Evolutionary conservation across 23 red algal species (phyloP).

Genomic region (Agarophyton chilense): DNA sequence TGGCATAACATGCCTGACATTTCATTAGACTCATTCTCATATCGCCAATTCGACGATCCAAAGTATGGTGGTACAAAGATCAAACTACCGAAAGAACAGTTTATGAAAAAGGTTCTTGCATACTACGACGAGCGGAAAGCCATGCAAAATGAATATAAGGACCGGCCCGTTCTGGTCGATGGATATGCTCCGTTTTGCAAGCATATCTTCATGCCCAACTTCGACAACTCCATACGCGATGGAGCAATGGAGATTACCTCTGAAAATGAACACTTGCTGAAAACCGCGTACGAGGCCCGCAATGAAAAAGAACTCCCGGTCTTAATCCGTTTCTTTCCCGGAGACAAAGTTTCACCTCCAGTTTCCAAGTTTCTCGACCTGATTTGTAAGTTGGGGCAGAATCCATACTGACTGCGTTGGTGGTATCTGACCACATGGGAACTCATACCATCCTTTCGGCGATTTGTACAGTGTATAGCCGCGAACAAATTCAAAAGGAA

Average conservation of each 20-base stretch:
- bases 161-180: slow-evolving; percentile 75
- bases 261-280: slow-evolving; percentile 74
- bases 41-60: slow-evolving; percentile 84
- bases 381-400: slow-evolving; percentile 52
- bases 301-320: slow-evolving; percentile 88
- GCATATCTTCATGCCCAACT: slow-evolving; percentile 92
- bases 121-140: slow-evolving; percentile 40
- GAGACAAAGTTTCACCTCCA: slow-evolving; percentile 17
- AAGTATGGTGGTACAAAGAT: slow-evolving; percentile 85
- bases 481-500: slow-evolving; percentile 59
- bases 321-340: slow-evolving; percentile 80
- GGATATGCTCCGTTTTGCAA: slow-evolving; percentile 98
- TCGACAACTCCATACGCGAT: slow-evolving; percentile 27
- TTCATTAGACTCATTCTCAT: slow-evolving; percentile 71
- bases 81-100: slow-evolving; percentile 40
- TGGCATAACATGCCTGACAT: slow-evolving; percentile 30
- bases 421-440: background rate
- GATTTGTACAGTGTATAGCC: slow-evolving; percentile 35
- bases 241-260: slow-evolving; percentile 72
- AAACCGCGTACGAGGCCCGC: slow-evolving; percentile 79
- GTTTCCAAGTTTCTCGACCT: slow-evolving; percentile 83
- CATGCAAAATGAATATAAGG: slow-evolving; percentile 47
- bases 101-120: slow-evolving; percentile 26
- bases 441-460: background rate
- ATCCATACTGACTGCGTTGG: background rate